Evolutionary conservation across 176 grass and related monocot genomes (phyloP).

Genomic region (Oryza glaberrima): DNA sequence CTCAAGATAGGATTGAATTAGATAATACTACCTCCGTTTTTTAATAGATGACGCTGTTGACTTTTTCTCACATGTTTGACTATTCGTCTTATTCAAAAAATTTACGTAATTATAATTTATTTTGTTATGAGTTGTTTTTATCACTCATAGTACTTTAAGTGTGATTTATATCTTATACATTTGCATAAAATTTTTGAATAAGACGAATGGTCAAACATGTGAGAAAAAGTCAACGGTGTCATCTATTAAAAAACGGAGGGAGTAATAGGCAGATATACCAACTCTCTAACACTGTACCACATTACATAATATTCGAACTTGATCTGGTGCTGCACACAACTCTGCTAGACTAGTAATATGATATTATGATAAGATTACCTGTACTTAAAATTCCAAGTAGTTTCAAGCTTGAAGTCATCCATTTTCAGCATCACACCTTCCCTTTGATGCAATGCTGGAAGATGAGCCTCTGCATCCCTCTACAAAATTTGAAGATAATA

Average conservation of each 20-base stretch:
- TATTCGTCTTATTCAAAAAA: too few species aligned
- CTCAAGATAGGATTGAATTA: background rate
- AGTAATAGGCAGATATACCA: background rate
- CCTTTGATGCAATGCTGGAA: conserved; percentile 72
- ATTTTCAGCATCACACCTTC: conserved; percentile 71
- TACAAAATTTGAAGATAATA: conserved; percentile 41
- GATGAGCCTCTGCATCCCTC: conserved; percentile 81
- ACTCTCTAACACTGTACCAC: background rate
- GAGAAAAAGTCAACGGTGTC: too few species aligned
- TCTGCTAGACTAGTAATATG: background rate
- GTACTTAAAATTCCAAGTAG: conserved; percentile 90
- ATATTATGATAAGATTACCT: conserved; percentile 43
- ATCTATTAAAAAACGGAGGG: too few species aligned
- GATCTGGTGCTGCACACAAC: background rate
- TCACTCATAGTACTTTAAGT: too few species aligned
- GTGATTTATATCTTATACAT: too few species aligned
- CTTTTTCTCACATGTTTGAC: too few species aligned
- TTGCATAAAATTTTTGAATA: too few species aligned
- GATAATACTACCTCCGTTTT: too few species aligned
- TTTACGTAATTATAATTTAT: too few species aligned
- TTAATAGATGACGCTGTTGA: too few species aligned
- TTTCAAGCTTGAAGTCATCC: conserved; percentile 66
- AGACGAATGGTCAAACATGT: too few species aligned
- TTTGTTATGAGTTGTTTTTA: too few species aligned
- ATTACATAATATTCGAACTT: conserved; percentile 9